Evolutionary conservation across 441 rosid genomes (phyloP), one percentile per base, ranked within the genome.

Genomic region (Raphanus hybrid): DNA sequence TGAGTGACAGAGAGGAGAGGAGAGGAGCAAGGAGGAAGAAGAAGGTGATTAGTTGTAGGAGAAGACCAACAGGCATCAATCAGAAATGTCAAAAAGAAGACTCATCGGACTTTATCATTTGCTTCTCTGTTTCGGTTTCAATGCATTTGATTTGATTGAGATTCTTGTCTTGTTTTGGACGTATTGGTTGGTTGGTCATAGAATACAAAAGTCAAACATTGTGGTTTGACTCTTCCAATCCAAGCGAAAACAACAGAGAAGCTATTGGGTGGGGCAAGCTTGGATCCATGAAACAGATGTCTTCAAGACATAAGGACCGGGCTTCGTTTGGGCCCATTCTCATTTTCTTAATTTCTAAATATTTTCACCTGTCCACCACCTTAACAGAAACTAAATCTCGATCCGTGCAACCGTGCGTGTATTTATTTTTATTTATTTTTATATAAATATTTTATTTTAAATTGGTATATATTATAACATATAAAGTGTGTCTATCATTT

Each of bases 191-290:
- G 4, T 54, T 15, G 59, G 57, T 39, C 4, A 37, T 20, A 11
- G 32, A 48, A 6, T 1, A 35, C 1, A 26, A 70, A 58, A 32
- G 64, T 71, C 73, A 78, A 78, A 14, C 55, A 16, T 48, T 48
- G 15, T 43, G 52, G 67, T 12, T 77, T 77, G 80, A 77, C 75
- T 70, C 18, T 70, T 70, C 59, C 18, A 54, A 20, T 70, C 59
- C 18, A 54, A 20, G 52, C 14, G 37, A 27, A 45, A 29, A 10
- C 52, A 67, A 39, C 45, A n/a, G 64, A 73, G 15, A 34, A 16
- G 26, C 60, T 55, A 1, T 6, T 55, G 23, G 27, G 26, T 23
- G 16, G 27, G 20, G 12, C 4, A 8, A 54, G 26, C 10, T 16
- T 15, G 58, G 50, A 43, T 43, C 50, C 48, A 41, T 41, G 6